Evolutionary conservation across 768 basidiomycete species (phyloP), one percentile per base, ranked within the genome.

Genomic region (Leucocoprinus sp.): DNA sequence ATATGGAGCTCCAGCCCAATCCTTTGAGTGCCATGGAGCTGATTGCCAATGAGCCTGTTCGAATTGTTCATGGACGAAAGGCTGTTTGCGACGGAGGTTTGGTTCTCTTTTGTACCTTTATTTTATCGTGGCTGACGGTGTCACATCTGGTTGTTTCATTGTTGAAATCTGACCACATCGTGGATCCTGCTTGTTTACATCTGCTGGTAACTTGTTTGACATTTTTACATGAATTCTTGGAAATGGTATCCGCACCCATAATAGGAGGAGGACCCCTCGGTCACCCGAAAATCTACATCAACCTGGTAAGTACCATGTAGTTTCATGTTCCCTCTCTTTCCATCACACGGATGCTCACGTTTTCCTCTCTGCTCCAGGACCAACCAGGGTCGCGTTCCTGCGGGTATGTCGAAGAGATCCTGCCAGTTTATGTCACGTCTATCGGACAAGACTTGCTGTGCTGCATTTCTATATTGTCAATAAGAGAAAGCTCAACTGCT

Each of bases 231-330:
- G 15, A 15, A 44, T 29, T 23, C 40, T 34, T 45, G 45, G 49
- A 45, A 50, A 14, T 21, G 22, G 9, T 21, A n/a, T n/a, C 33
- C 36, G 31, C 24, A 27, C 37, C 39, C 21, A 36, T 18, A 47
- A 45, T 60, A 98, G 95, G 95, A 65, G 84, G 82, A 60, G 96
- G 95, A 8, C 78, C 96, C 34, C 75, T 99, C 22, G 96, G 96
- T 18, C 96, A 99, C 61, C 96, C 96, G 4, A 93, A 92, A 70
- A 81, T 98, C 50, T 98, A 78, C 59, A 92, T 99, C 63, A 98
- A 98, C 69, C 63, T 99, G 60, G 93, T 92, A 55, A 50, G 86
- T 68, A 31, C 14, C 33, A 34, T 37, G 22, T 27, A 24, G 42
- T 18, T 37, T 31, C 29, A 44, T 39, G 28, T 36, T 35, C 27